Evolutionary conservation across 805 yeast genomes (phyloP).

Genomic region (Starmera quercuum): DNA sequence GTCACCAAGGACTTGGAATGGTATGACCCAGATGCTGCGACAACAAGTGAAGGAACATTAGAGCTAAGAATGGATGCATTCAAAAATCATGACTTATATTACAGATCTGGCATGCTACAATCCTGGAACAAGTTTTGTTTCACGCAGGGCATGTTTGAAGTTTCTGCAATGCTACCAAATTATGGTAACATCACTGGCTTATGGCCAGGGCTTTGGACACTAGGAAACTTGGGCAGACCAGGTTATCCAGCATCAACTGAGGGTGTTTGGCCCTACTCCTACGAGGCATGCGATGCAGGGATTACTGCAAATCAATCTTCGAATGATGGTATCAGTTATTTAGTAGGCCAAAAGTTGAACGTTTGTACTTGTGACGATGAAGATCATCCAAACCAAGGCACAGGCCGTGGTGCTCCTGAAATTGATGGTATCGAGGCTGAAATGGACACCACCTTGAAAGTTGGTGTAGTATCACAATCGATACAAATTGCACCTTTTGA

Average conservation of each 20-base stretch:
- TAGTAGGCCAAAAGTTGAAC: slow-evolving; percentile 77
- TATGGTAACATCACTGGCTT: slow-evolving; percentile 72
- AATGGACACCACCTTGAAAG: slow-evolving; percentile 38
- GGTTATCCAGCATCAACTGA: slow-evolving; percentile 84
- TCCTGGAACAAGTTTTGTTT: slow-evolving; percentile 89
- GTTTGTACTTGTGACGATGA: slow-evolving; percentile 76
- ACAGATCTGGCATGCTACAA: slow-evolving; percentile 89
- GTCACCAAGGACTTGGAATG: slow-evolving; percentile 90
- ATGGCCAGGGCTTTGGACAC: slow-evolving; percentile 96
- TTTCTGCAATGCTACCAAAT: slow-evolving; percentile 73
- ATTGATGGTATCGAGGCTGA: slow-evolving; percentile 90
- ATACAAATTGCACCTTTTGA: slow-evolving; percentile 90
- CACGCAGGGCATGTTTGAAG: slow-evolving; percentile 75
- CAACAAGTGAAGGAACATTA: slow-evolving; percentile 69
- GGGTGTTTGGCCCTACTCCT: slow-evolving; percentile 93
- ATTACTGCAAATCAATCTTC: slow-evolving; percentile 91
- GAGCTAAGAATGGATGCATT: slow-evolving; percentile 72
- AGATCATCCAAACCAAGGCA: slow-evolving; percentile 82
- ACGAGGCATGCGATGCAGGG: slow-evolving; percentile 86
- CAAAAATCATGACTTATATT: slow-evolving; percentile 67
- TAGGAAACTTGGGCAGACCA: slow-evolving; percentile 90
- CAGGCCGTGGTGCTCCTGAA: slow-evolving; percentile 94
- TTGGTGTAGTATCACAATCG: slow-evolving; percentile 79
- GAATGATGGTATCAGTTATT: slow-evolving; percentile 77
- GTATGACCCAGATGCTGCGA: slow-evolving; percentile 89